Percentiles rank a stretch among this genome's conserved stretches.
phyloP scores from a whole-genome alignment of 1,139 yeast species.

The Entelexis paramagnoliae region DNA sequence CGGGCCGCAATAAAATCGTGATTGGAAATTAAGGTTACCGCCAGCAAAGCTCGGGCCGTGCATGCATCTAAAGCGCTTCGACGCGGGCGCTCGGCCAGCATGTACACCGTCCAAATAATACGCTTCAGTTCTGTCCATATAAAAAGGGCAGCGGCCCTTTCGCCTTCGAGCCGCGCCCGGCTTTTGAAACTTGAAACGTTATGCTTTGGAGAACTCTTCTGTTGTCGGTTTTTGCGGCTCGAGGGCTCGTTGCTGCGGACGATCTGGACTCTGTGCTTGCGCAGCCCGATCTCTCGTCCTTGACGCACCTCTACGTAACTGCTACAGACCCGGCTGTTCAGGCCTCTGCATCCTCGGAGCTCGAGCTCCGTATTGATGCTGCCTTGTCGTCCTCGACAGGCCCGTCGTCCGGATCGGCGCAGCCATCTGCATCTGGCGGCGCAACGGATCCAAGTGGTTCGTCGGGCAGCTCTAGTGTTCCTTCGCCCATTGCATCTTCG shows the following conservation, averaged over 20 bases:
- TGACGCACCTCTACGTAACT: neutral
- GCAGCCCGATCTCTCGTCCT: slow-evolving; percentile 4
- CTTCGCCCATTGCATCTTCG: too few relatives aligned
- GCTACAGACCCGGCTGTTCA: slow-evolving; percentile 2
- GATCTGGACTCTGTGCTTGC: slow-evolving; percentile 2
- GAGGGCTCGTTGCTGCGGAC: neutral
- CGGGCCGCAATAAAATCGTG: too few relatives aligned
- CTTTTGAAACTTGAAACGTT: neutral
- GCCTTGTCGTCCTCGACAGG: neutral
- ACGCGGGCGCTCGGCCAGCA: neutral
- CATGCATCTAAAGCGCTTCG: neutral
- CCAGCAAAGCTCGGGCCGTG: neutral
- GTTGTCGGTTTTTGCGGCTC: neutral
- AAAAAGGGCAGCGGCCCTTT: neutral
- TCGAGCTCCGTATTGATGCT: neutral
- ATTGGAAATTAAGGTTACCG: neutral
- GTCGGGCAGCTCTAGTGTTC: too few relatives aligned
- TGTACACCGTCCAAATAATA: neutral
- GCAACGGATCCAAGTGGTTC: too few relatives aligned
- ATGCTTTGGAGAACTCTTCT: neutral
- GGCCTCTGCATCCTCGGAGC: neutral
- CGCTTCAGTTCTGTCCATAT: neutral
- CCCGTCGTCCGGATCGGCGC: neutral
- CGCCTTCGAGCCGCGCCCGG: neutral
- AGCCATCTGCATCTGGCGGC: too few relatives aligned